Percentiles rank a stretch among this genome's conserved stretches.
phyloP scores from a whole-genome alignment of 2,329 filamentous ascomycete species.

The Sordariomycetes sp. region DNA sequence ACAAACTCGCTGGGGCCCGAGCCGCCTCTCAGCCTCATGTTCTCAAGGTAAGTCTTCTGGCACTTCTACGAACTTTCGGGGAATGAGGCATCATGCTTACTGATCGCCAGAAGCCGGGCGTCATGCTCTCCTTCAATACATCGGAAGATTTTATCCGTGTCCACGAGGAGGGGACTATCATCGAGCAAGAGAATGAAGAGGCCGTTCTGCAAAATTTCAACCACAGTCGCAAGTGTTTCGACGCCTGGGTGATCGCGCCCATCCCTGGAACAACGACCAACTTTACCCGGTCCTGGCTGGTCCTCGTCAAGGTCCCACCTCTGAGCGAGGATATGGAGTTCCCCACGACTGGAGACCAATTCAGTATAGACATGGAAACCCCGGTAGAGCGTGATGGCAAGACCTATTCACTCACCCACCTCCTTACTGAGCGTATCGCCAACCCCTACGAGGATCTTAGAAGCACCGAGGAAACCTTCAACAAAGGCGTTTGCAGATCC shows the following conservation, averaged over 20 bases:
- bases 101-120: too few species aligned
- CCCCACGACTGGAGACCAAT: slow-evolving; percentile 16
- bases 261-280: slow-evolving; percentile 17
- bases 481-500: slow-evolving; percentile 8
- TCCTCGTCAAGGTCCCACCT: slow-evolving; percentile 16
- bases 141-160: slow-evolving; percentile 14
- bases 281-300: slow-evolving; percentile 20
- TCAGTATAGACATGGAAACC: slow-evolving; percentile 16
- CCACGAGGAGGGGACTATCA: slow-evolving; percentile 20
- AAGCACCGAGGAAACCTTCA: background rate
- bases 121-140: background rate
- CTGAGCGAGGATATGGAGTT: slow-evolving; percentile 11
- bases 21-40: too few species aligned
- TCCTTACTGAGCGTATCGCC: slow-evolving; percentile 14
- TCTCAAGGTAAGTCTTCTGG: too few species aligned
- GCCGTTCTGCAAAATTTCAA: slow-evolving; percentile 15
- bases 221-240: slow-evolving; percentile 9
- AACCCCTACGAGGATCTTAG: slow-evolving; percentile 23
- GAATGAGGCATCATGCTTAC: too few species aligned
- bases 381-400: slow-evolving; percentile 11
- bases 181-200: slow-evolving; percentile 23
- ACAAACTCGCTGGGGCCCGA: too few species aligned
- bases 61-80: too few species aligned
- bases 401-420: slow-evolving; percentile 13
- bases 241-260: slow-evolving; percentile 19